Evolutionary conservation across 1,139 yeast genomes (phyloP).

Genomic region (Suhomyces kunorum): DNA sequence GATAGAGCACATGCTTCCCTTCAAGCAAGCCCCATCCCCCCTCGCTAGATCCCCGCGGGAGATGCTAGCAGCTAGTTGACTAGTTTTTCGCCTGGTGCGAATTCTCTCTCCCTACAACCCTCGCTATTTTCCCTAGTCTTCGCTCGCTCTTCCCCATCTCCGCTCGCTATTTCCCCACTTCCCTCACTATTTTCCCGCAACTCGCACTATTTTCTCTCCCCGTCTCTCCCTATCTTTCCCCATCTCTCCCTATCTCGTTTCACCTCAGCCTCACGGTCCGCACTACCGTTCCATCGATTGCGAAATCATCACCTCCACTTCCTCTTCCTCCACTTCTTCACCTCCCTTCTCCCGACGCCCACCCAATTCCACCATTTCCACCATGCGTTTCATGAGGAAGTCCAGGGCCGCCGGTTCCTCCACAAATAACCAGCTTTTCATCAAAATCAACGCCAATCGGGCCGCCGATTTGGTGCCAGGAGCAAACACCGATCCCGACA

Average conservation of each 20-base stretch:
- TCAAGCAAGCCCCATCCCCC: too few species aligned
- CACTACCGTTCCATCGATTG: neutral
- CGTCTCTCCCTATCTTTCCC: neutral
- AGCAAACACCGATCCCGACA: neutral
- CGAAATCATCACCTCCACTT: neutral
- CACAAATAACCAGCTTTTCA: constrained; percentile 20
- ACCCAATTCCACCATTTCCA: neutral
- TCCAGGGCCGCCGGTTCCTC: neutral
- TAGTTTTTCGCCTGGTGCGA: too few species aligned
- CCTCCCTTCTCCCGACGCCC: too few species aligned
- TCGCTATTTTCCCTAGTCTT: too few species aligned
- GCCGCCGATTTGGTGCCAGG: constrained; percentile 40
- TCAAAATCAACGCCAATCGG: constrained; percentile 38
- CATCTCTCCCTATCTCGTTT: too few species aligned
- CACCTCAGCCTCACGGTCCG: too few species aligned
- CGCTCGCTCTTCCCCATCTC: too few species aligned
- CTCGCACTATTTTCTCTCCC: neutral
- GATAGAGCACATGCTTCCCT: too few species aligned
- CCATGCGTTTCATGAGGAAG: constrained; percentile 10
- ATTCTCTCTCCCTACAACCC: too few species aligned
- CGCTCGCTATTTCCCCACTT: too few species aligned
- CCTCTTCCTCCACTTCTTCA: neutral
- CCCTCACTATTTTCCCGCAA: neutral
- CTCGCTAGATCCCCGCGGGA: too few species aligned
- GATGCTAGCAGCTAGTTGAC: too few species aligned